Percentiles rank a stretch among this genome's conserved stretches.
These are phyloP conservation scores for Ceratobasidium sp. DNA, from an alignment of 1,284 basidiomycete genomes.

Conservation along the genomic window DNA sequence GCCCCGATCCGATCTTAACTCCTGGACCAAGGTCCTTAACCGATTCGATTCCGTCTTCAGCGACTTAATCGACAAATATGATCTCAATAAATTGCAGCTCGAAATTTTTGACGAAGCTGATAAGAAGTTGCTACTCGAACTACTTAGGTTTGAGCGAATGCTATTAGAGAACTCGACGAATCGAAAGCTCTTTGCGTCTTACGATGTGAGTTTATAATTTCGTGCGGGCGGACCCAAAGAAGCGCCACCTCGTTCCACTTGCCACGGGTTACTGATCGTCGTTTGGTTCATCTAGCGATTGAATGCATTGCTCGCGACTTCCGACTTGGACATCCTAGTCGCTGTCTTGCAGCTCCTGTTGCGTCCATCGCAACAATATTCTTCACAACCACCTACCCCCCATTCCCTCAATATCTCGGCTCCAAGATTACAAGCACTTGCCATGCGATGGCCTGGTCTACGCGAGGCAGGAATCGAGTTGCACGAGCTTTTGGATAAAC, in stretches of 20 bases:
- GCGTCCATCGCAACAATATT: slow-evolving; percentile 93
- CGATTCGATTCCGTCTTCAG: slow-evolving; percentile 91
- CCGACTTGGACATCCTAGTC: slow-evolving; percentile 87
- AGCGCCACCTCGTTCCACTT: slow-evolving; percentile 7
- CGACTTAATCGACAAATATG: slow-evolving; percentile 80
- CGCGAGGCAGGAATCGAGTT: slow-evolving; percentile 75
- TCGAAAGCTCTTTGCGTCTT: slow-evolving; percentile 94
- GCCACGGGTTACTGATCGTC: slow-evolving; percentile 4
- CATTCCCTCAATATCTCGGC: slow-evolving; percentile 78
- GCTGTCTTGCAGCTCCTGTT: slow-evolving; percentile 84
- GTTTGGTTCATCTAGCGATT: slow-evolving; percentile 66
- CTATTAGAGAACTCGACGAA: slow-evolving; percentile 98
- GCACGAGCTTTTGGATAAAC: slow-evolving; percentile 69
- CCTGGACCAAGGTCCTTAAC: slow-evolving; percentile 95
- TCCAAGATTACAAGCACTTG: slow-evolving; percentile 69
- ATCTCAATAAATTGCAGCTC: slow-evolving; percentile 79
- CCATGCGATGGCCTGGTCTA: slow-evolving; percentile 74
- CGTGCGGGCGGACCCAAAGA: background rate
- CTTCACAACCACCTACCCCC: slow-evolving; percentile 76
- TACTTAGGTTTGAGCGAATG: slow-evolving; percentile 86
- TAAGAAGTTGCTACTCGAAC: slow-evolving; percentile 78
- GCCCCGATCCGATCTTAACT: slow-evolving; percentile 95
- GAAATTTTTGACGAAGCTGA: slow-evolving; percentile 78
- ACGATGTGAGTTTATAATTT: slow-evolving; percentile 73
- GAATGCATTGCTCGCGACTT: slow-evolving; percentile 84